Base-by-base conservation (phyloP, 2,329 filamentous ascomycete genomes). In the Colletotrichum endophyticum region DNA sequence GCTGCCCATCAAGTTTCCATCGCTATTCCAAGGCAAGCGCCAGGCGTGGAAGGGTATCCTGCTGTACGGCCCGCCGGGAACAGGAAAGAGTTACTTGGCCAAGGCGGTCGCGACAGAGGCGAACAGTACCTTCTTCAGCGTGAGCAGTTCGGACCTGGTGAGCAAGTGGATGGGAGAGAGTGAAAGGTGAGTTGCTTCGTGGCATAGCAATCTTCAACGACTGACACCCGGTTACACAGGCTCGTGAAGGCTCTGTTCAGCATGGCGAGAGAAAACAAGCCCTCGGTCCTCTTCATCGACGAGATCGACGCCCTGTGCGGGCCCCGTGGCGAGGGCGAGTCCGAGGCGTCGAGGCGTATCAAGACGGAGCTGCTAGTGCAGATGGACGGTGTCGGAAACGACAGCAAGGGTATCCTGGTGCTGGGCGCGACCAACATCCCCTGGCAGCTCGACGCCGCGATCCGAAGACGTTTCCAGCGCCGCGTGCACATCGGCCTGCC, bases 121-220 rank as follows among this genome's bases (percentile, higher is more conserved):
- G 75, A 99, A 99, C 86, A 98, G 96, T 86, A 99, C 97, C 5
- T 99, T 99, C 84, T 99, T 99, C 91, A 98, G 96, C 83, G 96
- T 99, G 79, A 98, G 95, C 87, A 98, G 95, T 89, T 98, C 95
- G 83, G 97, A 99, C 84, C 86, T 99, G 85, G 97, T 99, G 77
- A 98, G 95, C 85, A 99, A 99, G 84, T 99, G 97, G 97, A 99
- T 99, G 97, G 97, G 97, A 88, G 97, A 99, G 87, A 98, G 95
- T 89, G 97, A 99, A 92, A 92, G 96, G 95, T 98, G 88, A 66
- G 89, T 57, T 28, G 30, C 13, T 27, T 25, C 27, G 19, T 19
- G 36, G 11, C 6, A 70, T 25, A 6, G 6, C 8, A 19, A 66
- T 30, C 15, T n/a, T 25, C 27, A 30, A 27, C 34, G 34, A 59